phyloP scores from a whole-genome alignment of 768 basidiomycete genomes.

The Termitomyces sp. region DNA sequence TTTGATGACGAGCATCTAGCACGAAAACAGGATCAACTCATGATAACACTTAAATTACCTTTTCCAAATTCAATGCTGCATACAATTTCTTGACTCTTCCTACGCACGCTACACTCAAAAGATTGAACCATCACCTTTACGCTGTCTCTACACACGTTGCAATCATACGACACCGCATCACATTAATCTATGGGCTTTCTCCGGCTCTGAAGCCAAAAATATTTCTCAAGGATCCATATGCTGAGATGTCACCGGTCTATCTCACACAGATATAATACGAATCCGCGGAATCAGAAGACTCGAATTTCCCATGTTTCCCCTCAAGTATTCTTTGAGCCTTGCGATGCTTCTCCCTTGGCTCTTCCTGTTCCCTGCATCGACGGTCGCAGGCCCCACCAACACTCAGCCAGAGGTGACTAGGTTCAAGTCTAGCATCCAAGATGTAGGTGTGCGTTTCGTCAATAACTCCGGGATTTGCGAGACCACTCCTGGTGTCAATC shows the following conservation, averaged over 20 bases:
- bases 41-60: no score
- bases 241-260: not conserved
- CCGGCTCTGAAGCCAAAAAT: not conserved
- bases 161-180: not conserved
- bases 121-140: not conserved
- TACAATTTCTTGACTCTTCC: no score
- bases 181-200: not conserved
- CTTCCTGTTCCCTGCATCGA: not conserved
- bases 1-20: not conserved
- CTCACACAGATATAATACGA: not conserved
- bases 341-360: not conserved
- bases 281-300: not conserved
- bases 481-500: slow-evolving; percentile 56
- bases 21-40: not conserved
- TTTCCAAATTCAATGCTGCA: no score
- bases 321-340: not conserved
- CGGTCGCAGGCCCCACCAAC: not conserved
- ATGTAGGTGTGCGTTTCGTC: slow-evolving; percentile 42
- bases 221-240: not conserved
- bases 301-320: not conserved
- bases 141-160: not conserved
- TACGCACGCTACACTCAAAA: no score
- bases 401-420: slow-evolving; percentile 33
- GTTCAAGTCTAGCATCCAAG: slow-evolving; percentile 20
- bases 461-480: slow-evolving; percentile 62